Evolutionary conservation across 2,329 filamentous ascomycete genomes (phyloP).

Genomic region (Cordyceps farinosa): DNA sequence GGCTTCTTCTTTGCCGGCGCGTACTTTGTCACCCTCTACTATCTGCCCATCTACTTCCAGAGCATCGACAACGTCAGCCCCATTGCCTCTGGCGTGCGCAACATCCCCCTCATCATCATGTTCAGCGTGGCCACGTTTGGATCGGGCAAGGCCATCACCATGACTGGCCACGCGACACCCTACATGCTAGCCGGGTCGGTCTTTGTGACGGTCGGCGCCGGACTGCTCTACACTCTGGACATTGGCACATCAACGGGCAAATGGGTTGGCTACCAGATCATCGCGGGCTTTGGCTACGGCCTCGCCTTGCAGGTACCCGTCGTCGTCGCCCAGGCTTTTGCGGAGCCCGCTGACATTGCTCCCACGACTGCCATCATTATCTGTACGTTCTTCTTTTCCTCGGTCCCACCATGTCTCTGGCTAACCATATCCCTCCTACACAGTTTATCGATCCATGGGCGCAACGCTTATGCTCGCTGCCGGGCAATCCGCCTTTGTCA

Average conservation of each 20-base stretch:
- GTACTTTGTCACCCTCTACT: constrained; percentile 39
- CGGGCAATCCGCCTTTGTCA: constrained; percentile 45
- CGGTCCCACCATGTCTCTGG: constrained; percentile 31
- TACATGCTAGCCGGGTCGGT: constrained; percentile 16
- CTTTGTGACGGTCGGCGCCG: constrained; percentile 40
- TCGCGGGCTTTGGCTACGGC: constrained; percentile 46
- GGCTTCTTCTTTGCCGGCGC: constrained; percentile 36
- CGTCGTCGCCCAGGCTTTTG: constrained; percentile 44
- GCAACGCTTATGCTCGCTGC: constrained; percentile 21
- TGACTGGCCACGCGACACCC: too few relatives aligned
- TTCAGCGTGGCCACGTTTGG: too few relatives aligned
- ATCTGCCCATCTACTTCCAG: constrained; percentile 39
- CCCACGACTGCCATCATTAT: constrained; percentile 46
- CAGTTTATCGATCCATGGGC: too few relatives aligned
- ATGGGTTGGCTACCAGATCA: constrained; percentile 53
- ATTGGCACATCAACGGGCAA: constrained; percentile 36
- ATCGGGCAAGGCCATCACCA: too few relatives aligned
- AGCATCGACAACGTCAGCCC: constrained; percentile 33
- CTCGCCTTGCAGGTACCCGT: constrained; percentile 47
- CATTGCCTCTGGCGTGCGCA: constrained; percentile 34
- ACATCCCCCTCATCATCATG: constrained; percentile 36
- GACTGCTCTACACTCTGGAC: constrained; percentile 41
- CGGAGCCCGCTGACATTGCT: constrained; percentile 40
- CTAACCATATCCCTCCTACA: too few relatives aligned
- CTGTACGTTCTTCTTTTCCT: constrained; percentile 42